Evolutionary conservation across 441 rosid genomes (phyloP).

Genomic region (Dalechampia spathulata): DNA sequence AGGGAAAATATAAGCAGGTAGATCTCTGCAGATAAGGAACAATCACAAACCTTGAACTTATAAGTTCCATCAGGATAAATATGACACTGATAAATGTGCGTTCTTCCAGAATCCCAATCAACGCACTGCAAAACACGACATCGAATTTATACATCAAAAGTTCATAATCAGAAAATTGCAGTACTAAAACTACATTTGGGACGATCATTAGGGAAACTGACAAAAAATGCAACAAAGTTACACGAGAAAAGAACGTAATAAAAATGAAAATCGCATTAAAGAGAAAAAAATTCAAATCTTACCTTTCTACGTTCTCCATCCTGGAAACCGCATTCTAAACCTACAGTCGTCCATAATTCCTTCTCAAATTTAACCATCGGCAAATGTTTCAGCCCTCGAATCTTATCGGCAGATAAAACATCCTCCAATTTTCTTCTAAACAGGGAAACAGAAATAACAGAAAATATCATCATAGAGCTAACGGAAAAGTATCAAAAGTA

Average conservation of each 20-base stretch:
- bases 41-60: conserved; percentile 53
- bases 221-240: not conserved
- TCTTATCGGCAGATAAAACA: conserved; percentile 28
- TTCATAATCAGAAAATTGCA: too few species aligned
- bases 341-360: conserved; percentile 37
- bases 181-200: too few species aligned
- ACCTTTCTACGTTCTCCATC: conserved; percentile 41
- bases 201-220: too few species aligned
- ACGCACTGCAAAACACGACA: conserved; percentile 26
- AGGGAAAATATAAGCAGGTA: too few species aligned
- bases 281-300: too few species aligned
- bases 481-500: too few species aligned
- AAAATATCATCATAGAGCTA: too few species aligned
- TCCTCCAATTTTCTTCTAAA: conserved; percentile 21
- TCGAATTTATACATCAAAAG: not conserved
- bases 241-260: too few species aligned
- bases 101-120: conserved; percentile 47
- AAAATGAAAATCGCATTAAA: too few species aligned
- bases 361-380: conserved; percentile 48
- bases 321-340: conserved; percentile 11
- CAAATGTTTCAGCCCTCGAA: conserved; percentile 32
- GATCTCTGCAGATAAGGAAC: too few species aligned
- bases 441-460: not conserved
- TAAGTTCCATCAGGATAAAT: conserved; percentile 33
- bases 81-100: conserved; percentile 49